These are phyloP conservation scores for Fusarium globosum DNA, from an alignment of 2,329 filamentous ascomycete genomes.

Conservation along the genomic window DNA sequence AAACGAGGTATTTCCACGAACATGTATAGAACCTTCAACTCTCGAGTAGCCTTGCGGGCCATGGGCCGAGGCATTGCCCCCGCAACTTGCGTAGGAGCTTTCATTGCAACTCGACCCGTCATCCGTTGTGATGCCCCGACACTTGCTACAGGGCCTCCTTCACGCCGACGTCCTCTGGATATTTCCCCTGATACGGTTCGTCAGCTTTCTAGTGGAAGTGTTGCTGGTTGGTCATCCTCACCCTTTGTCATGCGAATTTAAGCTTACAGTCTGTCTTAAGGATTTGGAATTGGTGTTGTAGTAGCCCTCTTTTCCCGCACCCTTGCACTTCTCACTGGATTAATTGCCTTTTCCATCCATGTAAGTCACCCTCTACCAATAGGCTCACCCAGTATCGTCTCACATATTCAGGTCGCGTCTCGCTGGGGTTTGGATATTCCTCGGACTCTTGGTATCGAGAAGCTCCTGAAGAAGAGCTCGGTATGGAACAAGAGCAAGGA, in stretches of 20 bases:
- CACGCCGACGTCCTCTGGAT: slow-evolving; percentile 30
- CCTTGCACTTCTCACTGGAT: slow-evolving; percentile 73
- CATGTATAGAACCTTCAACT: slow-evolving; percentile 42
- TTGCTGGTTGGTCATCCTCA: slow-evolving; percentile 56
- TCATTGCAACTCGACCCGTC: slow-evolving; percentile 40
- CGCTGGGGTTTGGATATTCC: slow-evolving; percentile 57
- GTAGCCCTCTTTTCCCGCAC: slow-evolving; percentile 78
- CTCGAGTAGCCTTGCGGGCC: slow-evolving; percentile 39
- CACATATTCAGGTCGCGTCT: slow-evolving; percentile 54
- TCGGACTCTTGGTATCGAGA: slow-evolving; percentile 51
- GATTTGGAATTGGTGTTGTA: slow-evolving; percentile 71
- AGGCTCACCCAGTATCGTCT: neutral
- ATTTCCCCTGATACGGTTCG: slow-evolving; percentile 52
- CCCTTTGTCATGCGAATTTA: neutral
- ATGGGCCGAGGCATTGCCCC: slow-evolving; percentile 45
- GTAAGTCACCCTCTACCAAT: slow-evolving; percentile 54
- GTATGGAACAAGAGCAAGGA: slow-evolving; percentile 63
- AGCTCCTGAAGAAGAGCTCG: slow-evolving; percentile 52
- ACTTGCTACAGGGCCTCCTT: slow-evolving; percentile 26
- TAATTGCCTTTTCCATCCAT: slow-evolving; percentile 72
- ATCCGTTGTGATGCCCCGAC: slow-evolving; percentile 47
- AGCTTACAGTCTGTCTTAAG: slow-evolving; percentile 51
- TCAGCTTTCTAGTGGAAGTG: slow-evolving; percentile 65
- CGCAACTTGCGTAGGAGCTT: slow-evolving; percentile 43
- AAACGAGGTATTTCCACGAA: neutral